Evolutionary conservation across 2,329 filamentous ascomycete species (phyloP).

Genomic region (Piedraia hortae): DNA sequence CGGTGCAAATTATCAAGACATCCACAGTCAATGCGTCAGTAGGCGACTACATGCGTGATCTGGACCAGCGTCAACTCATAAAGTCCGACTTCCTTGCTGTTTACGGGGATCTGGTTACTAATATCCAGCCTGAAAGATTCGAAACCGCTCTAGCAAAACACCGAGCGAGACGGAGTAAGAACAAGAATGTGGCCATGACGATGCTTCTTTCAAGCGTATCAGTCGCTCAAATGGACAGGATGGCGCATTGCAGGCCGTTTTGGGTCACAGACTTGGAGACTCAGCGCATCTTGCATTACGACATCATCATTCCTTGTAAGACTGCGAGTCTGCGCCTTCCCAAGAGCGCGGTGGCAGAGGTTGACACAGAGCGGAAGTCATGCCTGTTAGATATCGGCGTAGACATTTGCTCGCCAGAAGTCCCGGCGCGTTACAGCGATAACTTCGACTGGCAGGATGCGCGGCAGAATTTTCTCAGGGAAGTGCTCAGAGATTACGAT

Average conservation of each 20-base stretch:
- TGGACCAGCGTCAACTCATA: slow-evolving; percentile 65
- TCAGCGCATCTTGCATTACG: slow-evolving; percentile 71
- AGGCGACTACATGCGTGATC: slow-evolving; percentile 80
- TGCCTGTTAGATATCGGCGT: slow-evolving; percentile 86
- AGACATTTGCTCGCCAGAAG: slow-evolving; percentile 91
- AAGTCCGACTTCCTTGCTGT: slow-evolving; percentile 78
- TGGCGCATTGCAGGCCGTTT: slow-evolving; percentile 47
- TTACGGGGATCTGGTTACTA: slow-evolving; percentile 77
- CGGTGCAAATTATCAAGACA: slow-evolving; percentile 60
- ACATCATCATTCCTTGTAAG: slow-evolving; percentile 53
- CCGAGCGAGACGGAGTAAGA: slow-evolving; percentile 48
- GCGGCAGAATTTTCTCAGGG: slow-evolving; percentile 65
- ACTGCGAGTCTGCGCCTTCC: slow-evolving; percentile 39
- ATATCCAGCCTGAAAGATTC: slow-evolving; percentile 66
- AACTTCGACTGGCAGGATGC: slow-evolving; percentile 92
- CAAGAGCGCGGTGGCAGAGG: slow-evolving; percentile 43
- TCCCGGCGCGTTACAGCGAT: slow-evolving; percentile 83
- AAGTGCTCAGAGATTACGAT: slow-evolving; percentile 88
- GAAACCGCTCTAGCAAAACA: slow-evolving; percentile 53
- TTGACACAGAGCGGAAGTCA: slow-evolving; percentile 55
- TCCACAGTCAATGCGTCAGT: slow-evolving; percentile 68
- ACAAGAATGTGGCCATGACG: slow-evolving; percentile 95
- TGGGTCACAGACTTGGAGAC: slow-evolving; percentile 66
- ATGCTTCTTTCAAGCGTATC: slow-evolving; percentile 55
- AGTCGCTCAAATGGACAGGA: too few relatives aligned